A percentile compares a stretch with the other conserved stretches of the same genome.
phyloP scores from a whole-genome alignment of 148 eudicot genomes.

The Rhododendron molle region DNA sequence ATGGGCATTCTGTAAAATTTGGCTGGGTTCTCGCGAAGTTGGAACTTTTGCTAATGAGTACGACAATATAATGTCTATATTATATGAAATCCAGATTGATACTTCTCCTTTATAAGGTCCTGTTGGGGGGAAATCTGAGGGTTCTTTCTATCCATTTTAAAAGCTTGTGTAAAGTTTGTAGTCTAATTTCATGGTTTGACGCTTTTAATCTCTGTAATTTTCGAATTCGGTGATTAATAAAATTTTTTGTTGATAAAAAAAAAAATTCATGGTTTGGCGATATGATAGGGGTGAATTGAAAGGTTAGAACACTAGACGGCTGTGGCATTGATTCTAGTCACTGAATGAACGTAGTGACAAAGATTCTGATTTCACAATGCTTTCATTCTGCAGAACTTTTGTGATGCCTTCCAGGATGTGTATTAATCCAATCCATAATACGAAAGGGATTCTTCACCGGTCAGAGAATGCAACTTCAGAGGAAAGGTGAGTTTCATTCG shows the following conservation, averaged over 20 bases:
- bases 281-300: neutral
- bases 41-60: neutral
- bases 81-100: neutral
- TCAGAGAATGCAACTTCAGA: slow-evolving; percentile 43
- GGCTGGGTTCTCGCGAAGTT: neutral
- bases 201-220: too few relatives aligned
- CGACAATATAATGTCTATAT: neutral
- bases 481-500: slow-evolving; percentile 49
- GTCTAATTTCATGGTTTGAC: neutral
- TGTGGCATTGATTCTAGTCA: neutral
- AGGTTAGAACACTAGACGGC: neutral
- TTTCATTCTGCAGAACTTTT: slow-evolving; percentile 61
- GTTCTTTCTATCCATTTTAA: neutral
- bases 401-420: slow-evolving; percentile 98
- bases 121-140: neutral
- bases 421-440: slow-evolving; percentile 86
- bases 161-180: neutral
- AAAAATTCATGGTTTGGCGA: neutral
- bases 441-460: slow-evolving; percentile 68
- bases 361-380: neutral
- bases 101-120: neutral
- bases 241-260: too few relatives aligned
- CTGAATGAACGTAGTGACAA: neutral
- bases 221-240: too few relatives aligned
- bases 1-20: neutral